Percentiles rank a stretch among this genome's conserved stretches.
Conservation (phyloP, 129 eudicot genomes). For the Mikania micrantha region DNA sequence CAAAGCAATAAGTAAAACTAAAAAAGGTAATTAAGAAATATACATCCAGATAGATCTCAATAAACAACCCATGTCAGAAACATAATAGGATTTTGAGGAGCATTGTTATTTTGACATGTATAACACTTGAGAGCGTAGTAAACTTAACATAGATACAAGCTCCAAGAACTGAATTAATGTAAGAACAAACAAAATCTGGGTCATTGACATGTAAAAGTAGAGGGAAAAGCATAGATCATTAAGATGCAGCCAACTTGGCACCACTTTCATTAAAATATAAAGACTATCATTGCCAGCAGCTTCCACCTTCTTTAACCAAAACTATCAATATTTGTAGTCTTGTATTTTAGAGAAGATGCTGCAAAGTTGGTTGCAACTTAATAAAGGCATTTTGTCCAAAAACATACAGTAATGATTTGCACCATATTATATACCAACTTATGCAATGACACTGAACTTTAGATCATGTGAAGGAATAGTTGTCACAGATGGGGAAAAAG, state of each 20-base stretch:
- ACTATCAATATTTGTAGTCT: neutral
- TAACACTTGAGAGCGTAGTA: neutral
- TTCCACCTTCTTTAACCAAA: neutral
- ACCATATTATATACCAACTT: neutral
- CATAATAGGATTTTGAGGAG: neutral
- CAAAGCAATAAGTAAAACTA: no score
- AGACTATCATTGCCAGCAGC: neutral
- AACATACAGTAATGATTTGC: neutral
- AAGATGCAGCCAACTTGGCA: neutral
- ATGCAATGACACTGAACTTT: neutral
- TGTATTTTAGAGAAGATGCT: neutral
- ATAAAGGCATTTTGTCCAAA: neutral
- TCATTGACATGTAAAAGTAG: neutral
- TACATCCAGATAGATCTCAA: neutral
- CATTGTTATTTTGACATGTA: neutral
- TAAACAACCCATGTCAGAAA: neutral
- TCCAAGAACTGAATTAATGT: neutral
- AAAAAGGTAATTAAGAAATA: neutral
- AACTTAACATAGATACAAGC: neutral
- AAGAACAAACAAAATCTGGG: conserved; percentile 4
- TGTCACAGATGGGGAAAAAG: neutral
- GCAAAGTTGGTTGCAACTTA: neutral
- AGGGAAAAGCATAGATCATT: neutral
- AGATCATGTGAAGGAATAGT: neutral
- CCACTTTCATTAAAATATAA: neutral